Percentiles rank a stretch among this genome's conserved stretches.
Conservation (phyloP, 768 basidiomycete species). For the Phylloporus sp. region DNA sequence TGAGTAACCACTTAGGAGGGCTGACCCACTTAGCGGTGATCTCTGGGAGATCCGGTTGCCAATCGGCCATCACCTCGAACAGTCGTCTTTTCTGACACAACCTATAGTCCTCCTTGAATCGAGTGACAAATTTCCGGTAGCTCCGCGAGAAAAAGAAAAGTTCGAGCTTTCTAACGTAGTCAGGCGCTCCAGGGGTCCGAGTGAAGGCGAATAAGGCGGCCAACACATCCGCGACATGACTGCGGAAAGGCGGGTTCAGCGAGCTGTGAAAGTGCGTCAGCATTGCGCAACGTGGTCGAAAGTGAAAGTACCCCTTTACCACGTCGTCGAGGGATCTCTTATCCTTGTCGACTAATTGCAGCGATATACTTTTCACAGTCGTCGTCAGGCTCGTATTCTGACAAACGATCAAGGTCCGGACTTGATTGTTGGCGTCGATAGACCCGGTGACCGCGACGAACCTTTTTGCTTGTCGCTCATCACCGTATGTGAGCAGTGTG, state of each 20-base stretch:
- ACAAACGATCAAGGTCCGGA: neutral
- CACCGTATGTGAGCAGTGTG: neutral
- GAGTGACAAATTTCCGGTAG: neutral
- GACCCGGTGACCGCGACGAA: too few species aligned
- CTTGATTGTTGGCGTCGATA: neutral
- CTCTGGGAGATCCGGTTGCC: neutral
- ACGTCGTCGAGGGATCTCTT: neutral
- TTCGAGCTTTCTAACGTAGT: neutral
- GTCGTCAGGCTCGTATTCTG: neutral
- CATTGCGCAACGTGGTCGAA: too few species aligned
- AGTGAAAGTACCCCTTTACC: slow-evolving; percentile 1
- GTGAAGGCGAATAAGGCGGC: neutral
- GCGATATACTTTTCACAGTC: neutral
- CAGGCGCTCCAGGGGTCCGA: neutral
- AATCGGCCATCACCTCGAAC: neutral
- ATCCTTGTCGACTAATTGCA: neutral
- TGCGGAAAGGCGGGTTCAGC: neutral
- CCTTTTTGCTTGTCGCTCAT: too few species aligned
- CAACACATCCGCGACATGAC: neutral
- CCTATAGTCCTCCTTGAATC: neutral
- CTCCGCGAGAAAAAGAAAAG: neutral
- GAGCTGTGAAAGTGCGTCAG: neutral
- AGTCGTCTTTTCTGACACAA: neutral
- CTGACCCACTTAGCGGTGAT: neutral
- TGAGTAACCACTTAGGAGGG: neutral